Conservation (phyloP, 257 asterid genomes). For the Knoxia roxburghii region DNA sequence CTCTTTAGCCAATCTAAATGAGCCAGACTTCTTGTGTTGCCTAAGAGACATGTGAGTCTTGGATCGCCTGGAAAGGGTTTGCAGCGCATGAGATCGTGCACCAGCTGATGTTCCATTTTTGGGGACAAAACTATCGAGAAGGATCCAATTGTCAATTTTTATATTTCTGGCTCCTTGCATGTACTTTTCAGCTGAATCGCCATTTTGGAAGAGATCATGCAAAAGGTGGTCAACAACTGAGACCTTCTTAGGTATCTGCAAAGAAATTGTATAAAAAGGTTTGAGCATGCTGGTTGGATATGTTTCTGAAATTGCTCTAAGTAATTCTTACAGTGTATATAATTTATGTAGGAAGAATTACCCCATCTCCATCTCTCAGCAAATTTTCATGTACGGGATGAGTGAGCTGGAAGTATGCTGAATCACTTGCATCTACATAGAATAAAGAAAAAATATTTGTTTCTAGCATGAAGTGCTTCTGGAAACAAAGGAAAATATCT, state of each 20-base stretch:
- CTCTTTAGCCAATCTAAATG: constrained; percentile 55
- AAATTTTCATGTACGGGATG: constrained; percentile 54
- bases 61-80: constrained; percentile 56
- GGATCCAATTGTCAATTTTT: constrained; percentile 69
- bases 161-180: constrained; percentile 68
- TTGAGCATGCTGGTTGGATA: not conserved
- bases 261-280: not conserved
- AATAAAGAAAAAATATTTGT: not conserved
- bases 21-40: constrained; percentile 60
- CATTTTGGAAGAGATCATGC: constrained; percentile 73
- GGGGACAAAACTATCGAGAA: constrained; percentile 71
- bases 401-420: constrained; percentile 66
- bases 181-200: constrained; percentile 76
- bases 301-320: not conserved
- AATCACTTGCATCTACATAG: constrained; percentile 43
- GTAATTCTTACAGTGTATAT: constrained; percentile 12
- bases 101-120: constrained; percentile 31
- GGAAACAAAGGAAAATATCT: not conserved
- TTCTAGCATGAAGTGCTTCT: not conserved
- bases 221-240: constrained; percentile 41
- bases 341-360: constrained; percentile 25
- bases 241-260: constrained; percentile 47
- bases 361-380: constrained; percentile 48
- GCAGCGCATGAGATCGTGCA: constrained; percentile 29
- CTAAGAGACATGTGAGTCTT: constrained; percentile 70